These are phyloP conservation scores for Aeschynomene evenia DNA, from an alignment of 306 rosid genomes.

Conservation along the genomic window DNA sequence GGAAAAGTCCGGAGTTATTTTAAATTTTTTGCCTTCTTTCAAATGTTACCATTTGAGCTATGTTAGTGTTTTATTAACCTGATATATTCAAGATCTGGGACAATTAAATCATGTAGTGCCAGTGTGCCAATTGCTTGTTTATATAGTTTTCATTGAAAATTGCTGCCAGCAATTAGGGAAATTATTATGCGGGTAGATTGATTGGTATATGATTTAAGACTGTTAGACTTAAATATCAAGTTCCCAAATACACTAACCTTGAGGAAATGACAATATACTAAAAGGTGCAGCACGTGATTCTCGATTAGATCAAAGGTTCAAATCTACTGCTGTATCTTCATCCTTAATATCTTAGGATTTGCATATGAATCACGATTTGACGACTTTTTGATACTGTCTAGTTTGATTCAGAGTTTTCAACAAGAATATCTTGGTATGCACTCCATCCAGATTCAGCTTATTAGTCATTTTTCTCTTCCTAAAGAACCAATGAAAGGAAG, in stretches of 20 bases:
- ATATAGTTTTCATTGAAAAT: background rate
- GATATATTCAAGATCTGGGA: slow-evolving; percentile 17
- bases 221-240: slow-evolving; percentile 10
- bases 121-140: background rate
- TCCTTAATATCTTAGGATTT: slow-evolving; percentile 19
- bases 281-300: slow-evolving; percentile 35
- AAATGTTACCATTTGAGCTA: background rate
- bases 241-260: slow-evolving; percentile 28
- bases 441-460: slow-evolving; percentile 51
- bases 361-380: background rate
- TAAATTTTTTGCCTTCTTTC: background rate
- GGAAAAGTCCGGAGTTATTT: too few relatives aligned
- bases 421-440: slow-evolving; percentile 42
- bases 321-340: slow-evolving; percentile 21
- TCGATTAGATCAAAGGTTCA: slow-evolving; percentile 31
- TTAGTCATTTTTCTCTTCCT: slow-evolving; percentile 4
- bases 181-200: slow-evolving; percentile 16
- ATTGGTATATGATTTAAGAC: slow-evolving; percentile 20
- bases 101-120: background rate
- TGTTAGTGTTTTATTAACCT: slow-evolving; percentile 1
- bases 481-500: slow-evolving; percentile 19
- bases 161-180: slow-evolving; percentile 18
- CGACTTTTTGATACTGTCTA: slow-evolving; percentile 23
- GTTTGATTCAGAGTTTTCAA: slow-evolving; percentile 30
- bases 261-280: slow-evolving; percentile 22